Percentiles rank a stretch among this genome's conserved stretches.
Conservation (phyloP, 371 early-diverging fungal genomes). For the Catenaria anguillulae region DNA sequence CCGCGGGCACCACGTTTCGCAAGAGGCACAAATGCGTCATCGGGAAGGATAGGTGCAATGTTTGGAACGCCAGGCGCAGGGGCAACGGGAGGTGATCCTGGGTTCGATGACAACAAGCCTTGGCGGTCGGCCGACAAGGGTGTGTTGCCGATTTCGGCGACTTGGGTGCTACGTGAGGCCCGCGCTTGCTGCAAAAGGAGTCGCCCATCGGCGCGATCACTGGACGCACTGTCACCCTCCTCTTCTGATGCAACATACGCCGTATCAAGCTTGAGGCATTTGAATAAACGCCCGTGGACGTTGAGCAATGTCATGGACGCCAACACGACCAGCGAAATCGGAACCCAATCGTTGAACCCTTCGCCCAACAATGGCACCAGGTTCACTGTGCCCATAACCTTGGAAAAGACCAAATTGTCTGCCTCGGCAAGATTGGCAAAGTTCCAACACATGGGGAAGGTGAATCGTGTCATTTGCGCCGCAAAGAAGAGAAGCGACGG, state of each 20-base stretch:
- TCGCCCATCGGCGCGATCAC: neutral
- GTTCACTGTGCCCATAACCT: conserved; percentile 74
- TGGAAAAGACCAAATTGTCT: conserved; percentile 16
- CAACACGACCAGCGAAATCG: conserved; percentile 21
- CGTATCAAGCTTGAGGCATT: neutral
- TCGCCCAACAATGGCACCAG: conserved; percentile 76
- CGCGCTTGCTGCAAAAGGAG: neutral
- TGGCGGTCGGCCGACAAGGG: too few relatives aligned
- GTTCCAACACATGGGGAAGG: conserved; percentile 85
- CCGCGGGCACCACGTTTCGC: too few relatives aligned
- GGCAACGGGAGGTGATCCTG: too few relatives aligned
- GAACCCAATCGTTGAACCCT: conserved; percentile 73
- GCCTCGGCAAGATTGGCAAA: conserved; percentile 58
- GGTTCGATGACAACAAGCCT: too few relatives aligned
- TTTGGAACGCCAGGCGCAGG: too few relatives aligned
- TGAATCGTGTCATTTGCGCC: conserved; percentile 71
- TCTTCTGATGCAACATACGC: neutral
- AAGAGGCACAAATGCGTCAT: too few relatives aligned
- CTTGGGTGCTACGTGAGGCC: too few relatives aligned
- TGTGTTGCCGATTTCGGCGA: too few relatives aligned
- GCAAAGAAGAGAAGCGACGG: conserved; percentile 75
- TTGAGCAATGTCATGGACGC: neutral
- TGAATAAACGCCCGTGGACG: neutral
- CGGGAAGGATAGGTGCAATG: too few relatives aligned
- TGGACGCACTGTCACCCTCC: neutral